These are phyloP conservation scores for Alternaria incomplexa DNA, from an alignment of 2,329 filamentous ascomycete genomes.

Conservation along the genomic window DNA sequence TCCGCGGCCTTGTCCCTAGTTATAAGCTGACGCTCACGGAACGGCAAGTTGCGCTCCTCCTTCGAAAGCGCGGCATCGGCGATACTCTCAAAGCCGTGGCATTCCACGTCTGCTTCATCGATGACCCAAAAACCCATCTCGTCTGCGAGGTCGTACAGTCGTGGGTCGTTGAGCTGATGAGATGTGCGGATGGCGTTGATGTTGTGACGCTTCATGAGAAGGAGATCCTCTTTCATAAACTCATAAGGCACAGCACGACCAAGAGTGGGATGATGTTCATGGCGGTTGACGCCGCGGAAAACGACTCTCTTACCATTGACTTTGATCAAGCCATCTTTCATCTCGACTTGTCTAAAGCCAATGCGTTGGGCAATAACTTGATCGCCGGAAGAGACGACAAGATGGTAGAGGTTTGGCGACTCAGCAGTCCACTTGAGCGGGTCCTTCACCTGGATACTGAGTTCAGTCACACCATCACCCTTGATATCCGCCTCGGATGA, in stretches of 20 bases:
- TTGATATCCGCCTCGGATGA: conserved; percentile 19
- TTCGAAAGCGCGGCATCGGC: conserved; percentile 33
- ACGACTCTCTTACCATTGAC: conserved; percentile 69
- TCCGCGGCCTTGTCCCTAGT: conserved; percentile 61
- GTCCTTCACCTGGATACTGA: conserved; percentile 55
- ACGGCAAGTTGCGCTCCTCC: conserved; percentile 55
- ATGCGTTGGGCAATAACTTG: conserved; percentile 60
- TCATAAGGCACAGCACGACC: conserved; percentile 69
- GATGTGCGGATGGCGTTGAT: conserved; percentile 73
- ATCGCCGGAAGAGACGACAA: conserved; percentile 52
- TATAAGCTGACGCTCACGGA: conserved; percentile 66
- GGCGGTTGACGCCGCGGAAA: conserved; percentile 70
- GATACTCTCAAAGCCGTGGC: conserved; percentile 53
- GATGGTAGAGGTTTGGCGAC: conserved; percentile 65
- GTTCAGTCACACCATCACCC: conserved; percentile 22
- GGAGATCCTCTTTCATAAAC: conserved; percentile 66
- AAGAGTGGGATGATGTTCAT: conserved; percentile 71
- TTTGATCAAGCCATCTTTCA: conserved; percentile 64
- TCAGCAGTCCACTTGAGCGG: conserved; percentile 74
- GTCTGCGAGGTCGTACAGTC: conserved; percentile 66
- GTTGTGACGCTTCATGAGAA: conserved; percentile 73
- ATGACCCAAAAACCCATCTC: conserved; percentile 72
- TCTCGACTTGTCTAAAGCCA: conserved; percentile 69
- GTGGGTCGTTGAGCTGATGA: conserved; percentile 70
- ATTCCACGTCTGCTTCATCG: conserved; percentile 60